Base-by-base conservation (phyloP, 2,329 filamentous ascomycete species). In the Penicillium sp. region DNA sequence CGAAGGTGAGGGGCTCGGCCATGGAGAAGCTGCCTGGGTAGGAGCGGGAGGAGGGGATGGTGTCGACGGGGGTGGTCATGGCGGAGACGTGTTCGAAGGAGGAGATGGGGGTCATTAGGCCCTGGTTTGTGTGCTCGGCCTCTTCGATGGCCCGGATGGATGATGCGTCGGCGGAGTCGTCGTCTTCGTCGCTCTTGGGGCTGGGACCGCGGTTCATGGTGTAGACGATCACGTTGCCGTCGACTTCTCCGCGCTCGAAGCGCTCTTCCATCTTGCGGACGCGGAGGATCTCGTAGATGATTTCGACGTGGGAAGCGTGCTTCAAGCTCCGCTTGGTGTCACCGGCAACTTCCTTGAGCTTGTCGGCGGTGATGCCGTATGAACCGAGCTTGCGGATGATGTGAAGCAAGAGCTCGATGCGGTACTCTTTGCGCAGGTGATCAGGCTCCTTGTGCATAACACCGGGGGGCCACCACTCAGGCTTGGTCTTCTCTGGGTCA, bases 391-490 rank as follows among this genome's bases (percentile, higher is more conserved):
- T 67, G 43, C 70, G 68, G 14, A 73, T 59, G 19, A 73, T 72
- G 54, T 73, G 70, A 28, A 73, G 62, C 28, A 73, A 55, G 14
- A 73, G 66, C 27, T 63, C 60, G 47, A 72, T 60, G 5, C 70
- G 64, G 41, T 67, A 69, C 34, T 71, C 67, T 62, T 75, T 76
- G 42, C 68, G 64, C 16, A 76, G 57, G 58, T 78, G 75, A 46
- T 77, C 75, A 3, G 75, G 75, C 58, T 77, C 75, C 58, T 67
- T 73, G 62, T 77, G 75, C 34, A 69, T 69, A 34, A 76, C 72
- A 50, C 67, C 67, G 30, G 63, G 52, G n/a, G 71, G 70, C 71
- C 71, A 75, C 68, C 68, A 75, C 11, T 68, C 65, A 8, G 75
- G 75, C 55, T 72, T 74, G 11, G 73, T 77, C 52, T 66, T 67